These are phyloP conservation scores for Excoecaria agallocha DNA, from an alignment of 345 rosid species.

Conservation along the genomic window DNA sequence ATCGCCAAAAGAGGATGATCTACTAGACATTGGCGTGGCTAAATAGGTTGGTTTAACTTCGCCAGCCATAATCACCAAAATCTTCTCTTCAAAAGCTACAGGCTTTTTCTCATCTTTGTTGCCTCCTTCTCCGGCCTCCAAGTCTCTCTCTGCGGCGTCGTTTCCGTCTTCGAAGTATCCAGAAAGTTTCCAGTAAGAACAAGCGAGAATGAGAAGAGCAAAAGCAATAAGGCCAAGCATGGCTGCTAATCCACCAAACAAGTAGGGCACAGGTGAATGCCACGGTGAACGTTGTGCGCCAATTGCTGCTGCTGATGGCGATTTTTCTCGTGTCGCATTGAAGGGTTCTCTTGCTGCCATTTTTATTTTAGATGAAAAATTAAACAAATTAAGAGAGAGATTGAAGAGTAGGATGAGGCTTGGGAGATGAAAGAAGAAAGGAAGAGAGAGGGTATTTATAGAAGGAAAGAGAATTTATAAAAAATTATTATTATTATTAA, in stretches of 20 bases:
- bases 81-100: conserved; percentile 57
- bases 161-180: conserved; percentile 55
- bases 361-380: neutral
- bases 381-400: neutral
- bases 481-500: no score
- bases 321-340: conserved; percentile 25
- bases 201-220: conserved; percentile 83
- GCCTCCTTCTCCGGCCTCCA: conserved; percentile 52
- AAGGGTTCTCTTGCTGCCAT: conserved; percentile 50
- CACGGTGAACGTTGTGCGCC: conserved; percentile 55
- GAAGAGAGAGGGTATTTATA: conserved; percentile 1
- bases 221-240: conserved; percentile 91
- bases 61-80: conserved; percentile 89
- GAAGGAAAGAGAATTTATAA: neutral
- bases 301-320: conserved; percentile 14
- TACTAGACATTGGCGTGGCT: conserved; percentile 61
- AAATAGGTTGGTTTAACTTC: conserved; percentile 63
- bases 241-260: conserved; percentile 91
- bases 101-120: conserved; percentile 28
- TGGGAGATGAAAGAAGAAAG: neutral
- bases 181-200: conserved; percentile 89
- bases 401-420: neutral
- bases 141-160: conserved; percentile 43
- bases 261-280: conserved; percentile 95
- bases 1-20: conserved; percentile 45